Conservation (phyloP, 2,329 filamentous ascomycete species). For the Pestalotiopsis sp. region DNA sequence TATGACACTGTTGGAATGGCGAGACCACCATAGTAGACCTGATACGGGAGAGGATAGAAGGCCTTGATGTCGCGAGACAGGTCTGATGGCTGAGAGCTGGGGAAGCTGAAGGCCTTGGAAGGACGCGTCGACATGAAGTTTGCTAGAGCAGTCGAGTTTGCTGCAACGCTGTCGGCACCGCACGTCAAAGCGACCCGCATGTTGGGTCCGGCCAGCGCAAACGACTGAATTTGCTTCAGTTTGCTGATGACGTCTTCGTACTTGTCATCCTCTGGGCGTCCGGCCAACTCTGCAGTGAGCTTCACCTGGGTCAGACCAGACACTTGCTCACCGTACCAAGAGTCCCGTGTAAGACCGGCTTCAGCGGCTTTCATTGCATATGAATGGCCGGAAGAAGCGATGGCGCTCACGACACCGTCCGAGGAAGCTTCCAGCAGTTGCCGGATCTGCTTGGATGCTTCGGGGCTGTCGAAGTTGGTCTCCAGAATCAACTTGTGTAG, state of each 20-base stretch:
- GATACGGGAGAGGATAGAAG: slow-evolving; percentile 93
- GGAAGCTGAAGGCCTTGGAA: slow-evolving; percentile 38
- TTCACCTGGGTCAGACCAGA: slow-evolving; percentile 89
- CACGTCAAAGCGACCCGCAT: slow-evolving; percentile 87
- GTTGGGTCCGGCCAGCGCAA: slow-evolving; percentile 70
- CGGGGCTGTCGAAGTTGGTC: slow-evolving; percentile 84
- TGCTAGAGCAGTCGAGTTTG: slow-evolving; percentile 72
- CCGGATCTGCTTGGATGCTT: slow-evolving; percentile 79
- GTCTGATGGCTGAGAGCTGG: slow-evolving; percentile 30
- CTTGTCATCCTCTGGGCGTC: slow-evolving; percentile 67
- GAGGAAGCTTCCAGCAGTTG: slow-evolving; percentile 85
- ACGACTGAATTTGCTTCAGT: slow-evolving; percentile 80
- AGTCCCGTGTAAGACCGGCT: slow-evolving; percentile 72
- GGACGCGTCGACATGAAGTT: slow-evolving; percentile 70
- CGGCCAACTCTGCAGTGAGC: slow-evolving; percentile 77
- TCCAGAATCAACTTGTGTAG: slow-evolving; percentile 79
- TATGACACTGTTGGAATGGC: slow-evolving; percentile 85
- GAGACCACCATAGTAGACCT: slow-evolving; percentile 91
- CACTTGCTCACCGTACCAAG: slow-evolving; percentile 80
- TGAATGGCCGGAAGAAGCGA: slow-evolving; percentile 86
- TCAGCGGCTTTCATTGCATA: slow-evolving; percentile 86
- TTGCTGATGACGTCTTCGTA: slow-evolving; percentile 78
- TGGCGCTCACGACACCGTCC: slow-evolving; percentile 87
- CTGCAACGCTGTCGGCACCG: slow-evolving; percentile 68
- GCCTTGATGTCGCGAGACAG: slow-evolving; percentile 64